These are phyloP conservation scores for Penicillium griseofulvum DNA, from an alignment of 2,329 filamentous ascomycete species.

Conservation along the genomic window DNA sequence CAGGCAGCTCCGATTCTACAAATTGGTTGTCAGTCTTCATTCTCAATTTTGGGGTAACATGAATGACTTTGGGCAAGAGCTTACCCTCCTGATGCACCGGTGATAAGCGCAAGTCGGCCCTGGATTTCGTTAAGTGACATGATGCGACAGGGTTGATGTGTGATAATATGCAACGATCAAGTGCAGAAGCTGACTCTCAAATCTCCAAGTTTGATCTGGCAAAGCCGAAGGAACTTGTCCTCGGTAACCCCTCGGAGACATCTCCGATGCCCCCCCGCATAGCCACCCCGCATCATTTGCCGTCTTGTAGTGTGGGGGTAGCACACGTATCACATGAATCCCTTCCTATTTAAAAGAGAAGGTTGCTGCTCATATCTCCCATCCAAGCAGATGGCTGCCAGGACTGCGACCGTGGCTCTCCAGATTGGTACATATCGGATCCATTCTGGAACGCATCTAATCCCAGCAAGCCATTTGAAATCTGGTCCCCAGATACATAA, in stretches of 20 bases:
- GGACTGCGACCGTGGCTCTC: constrained; percentile 31
- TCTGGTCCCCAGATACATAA: constrained; percentile 51
- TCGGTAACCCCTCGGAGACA: constrained; percentile 24
- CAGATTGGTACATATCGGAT: constrained; percentile 28
- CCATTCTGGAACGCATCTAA: constrained; percentile 36
- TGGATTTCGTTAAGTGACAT: constrained; percentile 47
- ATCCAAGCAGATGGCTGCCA: constrained; percentile 44
- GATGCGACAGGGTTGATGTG: neutral
- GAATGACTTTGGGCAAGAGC: constrained; percentile 8
- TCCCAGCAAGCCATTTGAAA: constrained; percentile 36
- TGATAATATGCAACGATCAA: neutral
- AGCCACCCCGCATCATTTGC: constrained; percentile 23
- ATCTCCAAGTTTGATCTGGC: neutral
- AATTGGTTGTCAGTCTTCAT: constrained; percentile 3
- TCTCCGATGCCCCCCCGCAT: constrained; percentile 24
- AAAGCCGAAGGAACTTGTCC: constrained; percentile 4
- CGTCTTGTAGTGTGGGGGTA: constrained; percentile 8
- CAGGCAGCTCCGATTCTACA: constrained; percentile 60
- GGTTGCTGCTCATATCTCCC: constrained; percentile 39
- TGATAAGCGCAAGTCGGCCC: constrained; percentile 58
- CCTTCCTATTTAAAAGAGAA: constrained; percentile 30
- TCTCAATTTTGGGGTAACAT: neutral
- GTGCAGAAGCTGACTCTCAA: neutral
- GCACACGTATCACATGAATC: neutral
- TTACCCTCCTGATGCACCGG: constrained; percentile 61